These are phyloP conservation scores for Saccharum spontaneum DNA, from an alignment of 176 grass and related monocot species.

Conservation along the genomic window DNA sequence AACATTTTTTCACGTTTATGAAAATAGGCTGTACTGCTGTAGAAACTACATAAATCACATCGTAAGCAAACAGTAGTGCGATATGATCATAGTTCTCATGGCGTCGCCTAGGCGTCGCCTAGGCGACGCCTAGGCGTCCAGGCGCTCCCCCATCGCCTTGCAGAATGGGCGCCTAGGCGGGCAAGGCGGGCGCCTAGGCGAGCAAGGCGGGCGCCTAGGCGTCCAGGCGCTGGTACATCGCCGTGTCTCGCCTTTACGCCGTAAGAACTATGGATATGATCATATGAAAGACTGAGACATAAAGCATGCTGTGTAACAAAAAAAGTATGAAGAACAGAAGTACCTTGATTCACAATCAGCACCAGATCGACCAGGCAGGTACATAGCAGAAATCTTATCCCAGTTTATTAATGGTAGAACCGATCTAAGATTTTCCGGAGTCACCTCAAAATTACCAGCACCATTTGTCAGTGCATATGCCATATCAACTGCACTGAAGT, in stretches of 20 bases:
- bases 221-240: no score
- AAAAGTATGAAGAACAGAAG: constrained; percentile 6
- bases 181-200: no score
- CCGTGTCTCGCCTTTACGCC: no score
- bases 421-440: constrained; percentile 70
- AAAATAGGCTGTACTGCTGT: not conserved
- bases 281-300: not conserved
- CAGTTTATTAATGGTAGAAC: constrained; percentile 84
- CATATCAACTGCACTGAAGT: constrained; percentile 55
- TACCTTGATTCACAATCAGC: constrained; percentile 93
- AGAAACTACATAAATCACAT: constrained; percentile 16
- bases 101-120: no score
- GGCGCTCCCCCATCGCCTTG: no score
- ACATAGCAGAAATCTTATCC: constrained; percentile 83
- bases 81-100: no score
- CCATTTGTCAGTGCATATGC: constrained; percentile 45
- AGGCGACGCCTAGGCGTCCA: no score
- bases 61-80: not conserved
- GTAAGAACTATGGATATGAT: no score
- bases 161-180: no score
- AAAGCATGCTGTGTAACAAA: not conserved
- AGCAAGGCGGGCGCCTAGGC: no score
- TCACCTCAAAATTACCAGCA: constrained; percentile 49
- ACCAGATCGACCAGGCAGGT: constrained; percentile 64
- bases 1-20: constrained; percentile 21